Evolutionary conservation across 768 basidiomycete genomes (phyloP), one percentile per base, ranked within the genome.

Genomic region (Amanita rimosa): DNA sequence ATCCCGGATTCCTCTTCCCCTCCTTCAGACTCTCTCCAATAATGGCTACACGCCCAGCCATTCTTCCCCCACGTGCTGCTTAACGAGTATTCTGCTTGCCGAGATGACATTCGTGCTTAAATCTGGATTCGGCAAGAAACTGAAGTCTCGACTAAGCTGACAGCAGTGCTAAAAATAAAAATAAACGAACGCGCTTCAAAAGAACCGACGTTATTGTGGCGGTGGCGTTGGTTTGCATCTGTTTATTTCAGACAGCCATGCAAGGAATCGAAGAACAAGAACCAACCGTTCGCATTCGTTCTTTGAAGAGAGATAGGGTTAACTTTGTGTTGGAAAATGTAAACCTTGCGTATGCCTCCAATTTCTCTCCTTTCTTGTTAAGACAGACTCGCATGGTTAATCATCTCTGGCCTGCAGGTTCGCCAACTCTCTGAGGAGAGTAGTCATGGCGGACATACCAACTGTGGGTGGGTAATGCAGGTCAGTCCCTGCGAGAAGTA

Each of bases 241-340:
- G 13, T 48, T 48, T 31, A 14, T n/a, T 31, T 48, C 38, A 21
- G 31, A 29, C 22, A 40, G 24, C 22, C 42, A 72, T 73, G 69
- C 70, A 71, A 58, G 55, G 57, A 40, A 63, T 62, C 52, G 67
- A 71, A 51, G 72, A 74, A 45, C 58, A 67, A 46, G 85, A 86
- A 53, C 83, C 86, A 9, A 75, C 75, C 22, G 85, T 92, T 17
- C 79, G 83, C 48, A 91, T 92, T 62, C 83, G 89, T 48, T 83
- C 91, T 55, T 68, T 95, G 46, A 83, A 88, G 60, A 79, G 78
- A 59, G 89, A 95, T 60, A 73, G 78, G 52, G 90, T 93, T 53
- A 85, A 90, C 59, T 98, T 98, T 58, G 83, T 94, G 10, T 71
- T 99, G 9, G 86, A 91, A 63, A 95, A 96, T 76, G 94, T 97